These are phyloP conservation scores for Ziziphus jujuba DNA, from an alignment of 306 rosid genomes.

Conservation along the genomic window DNA sequence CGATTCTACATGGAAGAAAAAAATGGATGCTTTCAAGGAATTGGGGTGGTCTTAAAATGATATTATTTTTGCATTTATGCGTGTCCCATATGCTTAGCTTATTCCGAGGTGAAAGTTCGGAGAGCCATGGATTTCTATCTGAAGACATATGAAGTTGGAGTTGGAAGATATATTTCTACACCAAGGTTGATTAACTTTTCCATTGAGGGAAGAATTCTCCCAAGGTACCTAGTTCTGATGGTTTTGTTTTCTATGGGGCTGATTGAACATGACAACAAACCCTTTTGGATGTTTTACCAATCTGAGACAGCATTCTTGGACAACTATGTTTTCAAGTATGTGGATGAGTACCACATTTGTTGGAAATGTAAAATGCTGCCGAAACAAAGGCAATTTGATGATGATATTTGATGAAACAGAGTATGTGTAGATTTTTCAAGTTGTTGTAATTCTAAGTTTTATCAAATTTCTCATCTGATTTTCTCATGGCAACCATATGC, in stretches of 20 bases:
- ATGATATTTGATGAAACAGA: no score
- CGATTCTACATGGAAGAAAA: not conserved
- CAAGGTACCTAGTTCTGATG: constrained; percentile 19
- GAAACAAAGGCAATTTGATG: no score
- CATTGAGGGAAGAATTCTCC: constrained; percentile 8
- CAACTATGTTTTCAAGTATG: no score
- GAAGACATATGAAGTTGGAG: constrained; percentile 19
- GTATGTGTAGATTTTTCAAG: no score
- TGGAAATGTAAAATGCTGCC: no score
- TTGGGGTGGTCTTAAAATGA: constrained; percentile 28
- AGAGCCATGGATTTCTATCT: constrained; percentile 11
- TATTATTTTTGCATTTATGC: constrained; percentile 4
- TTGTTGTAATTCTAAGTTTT: no score
- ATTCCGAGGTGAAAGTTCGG: constrained; percentile 26
- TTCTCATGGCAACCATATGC: no score
- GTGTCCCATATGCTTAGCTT: constrained; percentile 8
- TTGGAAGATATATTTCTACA: not conserved
- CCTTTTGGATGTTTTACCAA: not conserved
- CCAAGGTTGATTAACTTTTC: constrained; percentile 9
- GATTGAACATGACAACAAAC: not conserved
- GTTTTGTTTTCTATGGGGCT: constrained; percentile 15
- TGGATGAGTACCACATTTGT: no score
- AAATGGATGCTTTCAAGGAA: constrained; percentile 18
- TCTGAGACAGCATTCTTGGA: no score
- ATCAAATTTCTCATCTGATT: no score